Conservation (phyloP, 106 monocot genomes). For the Acanthochlamys bracteata region DNA sequence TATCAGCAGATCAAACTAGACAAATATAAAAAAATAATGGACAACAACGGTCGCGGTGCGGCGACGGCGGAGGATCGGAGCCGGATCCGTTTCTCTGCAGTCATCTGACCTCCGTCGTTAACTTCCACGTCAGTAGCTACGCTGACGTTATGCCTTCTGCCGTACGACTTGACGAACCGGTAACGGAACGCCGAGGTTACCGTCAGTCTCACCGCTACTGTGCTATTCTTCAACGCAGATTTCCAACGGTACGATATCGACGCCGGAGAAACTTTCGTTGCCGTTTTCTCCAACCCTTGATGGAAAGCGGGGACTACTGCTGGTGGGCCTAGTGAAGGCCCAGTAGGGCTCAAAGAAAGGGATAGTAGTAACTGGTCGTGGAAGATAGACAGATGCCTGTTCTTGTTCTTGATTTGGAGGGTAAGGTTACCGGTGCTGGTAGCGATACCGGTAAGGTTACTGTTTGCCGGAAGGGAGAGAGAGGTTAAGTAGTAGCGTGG, state of each 20-base stretch:
- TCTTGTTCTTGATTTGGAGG: slow-evolving; percentile 17
- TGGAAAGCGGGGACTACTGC: slow-evolving; percentile 12
- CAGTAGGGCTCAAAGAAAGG: not conserved
- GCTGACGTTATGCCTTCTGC: not conserved
- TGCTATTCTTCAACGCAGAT: not conserved
- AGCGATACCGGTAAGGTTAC: not conserved
- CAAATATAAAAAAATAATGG: too few species aligned
- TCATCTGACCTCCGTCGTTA: slow-evolving; percentile 5
- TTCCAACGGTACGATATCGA: not conserved
- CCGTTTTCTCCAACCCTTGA: slow-evolving; percentile 18
- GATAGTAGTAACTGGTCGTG: slow-evolving; percentile 8
- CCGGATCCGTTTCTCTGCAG: slow-evolving; percentile 16
- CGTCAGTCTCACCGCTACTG: slow-evolving; percentile 11
- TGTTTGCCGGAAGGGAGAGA: slow-evolving; percentile 4
- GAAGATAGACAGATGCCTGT: slow-evolving; percentile 11
- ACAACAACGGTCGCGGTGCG: too few species aligned
- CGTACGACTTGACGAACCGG: slow-evolving; percentile 7
- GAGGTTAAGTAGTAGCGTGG: slow-evolving; percentile 22
- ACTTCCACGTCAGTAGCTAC: not conserved
- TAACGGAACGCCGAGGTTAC: slow-evolving; percentile 11
- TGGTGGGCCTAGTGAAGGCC: not conserved
- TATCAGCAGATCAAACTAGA: too few species aligned
- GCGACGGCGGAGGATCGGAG: not conserved
- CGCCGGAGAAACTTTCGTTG: not conserved
- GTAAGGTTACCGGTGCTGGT: slow-evolving; percentile 8